A percentile compares a stretch with the other conserved stretches of the same genome.
These are phyloP conservation scores for Solanum bulbocastanum DNA, from an alignment of 257 asterid genomes.

Conservation along the genomic window DNA sequence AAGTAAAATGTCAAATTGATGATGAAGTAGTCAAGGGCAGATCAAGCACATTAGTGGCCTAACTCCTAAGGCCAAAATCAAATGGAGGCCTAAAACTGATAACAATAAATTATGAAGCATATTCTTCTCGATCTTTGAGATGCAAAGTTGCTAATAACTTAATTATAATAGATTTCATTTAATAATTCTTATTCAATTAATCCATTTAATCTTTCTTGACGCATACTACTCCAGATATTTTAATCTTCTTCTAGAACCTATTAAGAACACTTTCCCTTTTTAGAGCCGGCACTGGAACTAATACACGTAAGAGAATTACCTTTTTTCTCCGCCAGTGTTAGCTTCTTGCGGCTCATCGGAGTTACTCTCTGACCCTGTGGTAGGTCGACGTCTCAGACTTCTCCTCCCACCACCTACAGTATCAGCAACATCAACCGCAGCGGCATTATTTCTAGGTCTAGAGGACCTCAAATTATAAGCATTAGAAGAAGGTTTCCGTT, in stretches of 20 bases:
- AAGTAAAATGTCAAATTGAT: not conserved
- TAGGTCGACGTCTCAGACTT: constrained; percentile 39
- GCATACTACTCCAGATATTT: not conserved
- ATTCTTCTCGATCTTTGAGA: not conserved
- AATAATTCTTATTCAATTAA: not conserved
- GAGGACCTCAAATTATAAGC: not conserved
- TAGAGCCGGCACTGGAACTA: not conserved
- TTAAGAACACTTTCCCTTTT: not conserved
- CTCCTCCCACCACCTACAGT: constrained; percentile 10
- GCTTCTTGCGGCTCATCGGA: constrained; percentile 67
- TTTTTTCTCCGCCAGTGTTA: constrained; percentile 68
- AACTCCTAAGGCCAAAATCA: not conserved
- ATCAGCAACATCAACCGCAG: constrained; percentile 5
- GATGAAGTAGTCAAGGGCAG: not conserved
- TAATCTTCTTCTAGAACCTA: not conserved
- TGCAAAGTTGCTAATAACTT: not conserved
- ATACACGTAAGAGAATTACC: constrained; percentile 17
- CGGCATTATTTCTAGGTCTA: constrained; percentile 1
- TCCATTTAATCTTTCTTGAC: not conserved
- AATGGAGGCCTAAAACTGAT: not conserved
- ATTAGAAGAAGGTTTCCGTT: not conserved
- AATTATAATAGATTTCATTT: no score
- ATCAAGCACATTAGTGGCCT: not conserved
- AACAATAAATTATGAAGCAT: not conserved
- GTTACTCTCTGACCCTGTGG: constrained; percentile 39